Percentiles rank a stretch among this genome's conserved stretches.
These are phyloP conservation scores for Leptographium radiaticola DNA, from an alignment of 2,329 filamentous ascomycete species.

Conservation along the genomic window DNA sequence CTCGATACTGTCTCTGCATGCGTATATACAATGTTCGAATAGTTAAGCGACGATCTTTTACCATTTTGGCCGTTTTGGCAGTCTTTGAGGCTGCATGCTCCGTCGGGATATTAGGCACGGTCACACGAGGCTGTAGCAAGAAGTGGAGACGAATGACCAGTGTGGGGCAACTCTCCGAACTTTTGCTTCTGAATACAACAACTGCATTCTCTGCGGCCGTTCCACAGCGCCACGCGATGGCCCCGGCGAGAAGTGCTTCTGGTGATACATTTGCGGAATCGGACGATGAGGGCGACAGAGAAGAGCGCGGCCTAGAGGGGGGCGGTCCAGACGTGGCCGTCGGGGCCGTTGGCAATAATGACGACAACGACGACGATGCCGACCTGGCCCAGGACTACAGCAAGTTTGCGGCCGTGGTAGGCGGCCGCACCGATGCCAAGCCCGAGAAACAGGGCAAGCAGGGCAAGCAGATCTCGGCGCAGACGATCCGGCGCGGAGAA, in stretches of 20 bases:
- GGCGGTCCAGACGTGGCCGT: neutral
- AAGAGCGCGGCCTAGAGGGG: neutral
- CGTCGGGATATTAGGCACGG: neutral
- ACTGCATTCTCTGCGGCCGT: neutral
- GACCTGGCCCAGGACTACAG: conserved; percentile 72
- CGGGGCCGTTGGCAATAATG: conserved; percentile 5
- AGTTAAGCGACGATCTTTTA: too few relatives aligned
- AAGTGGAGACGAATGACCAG: neutral
- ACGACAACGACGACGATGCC: conserved; percentile 13
- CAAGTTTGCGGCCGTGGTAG: conserved; percentile 41
- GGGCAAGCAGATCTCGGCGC: conserved; percentile 31
- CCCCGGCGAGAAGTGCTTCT: too few relatives aligned
- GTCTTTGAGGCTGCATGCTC: neutral
- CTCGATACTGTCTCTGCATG: neutral
- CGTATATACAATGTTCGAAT: too few relatives aligned
- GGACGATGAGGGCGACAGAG: neutral
- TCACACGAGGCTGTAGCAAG: neutral
- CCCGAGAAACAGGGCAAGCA: conserved; percentile 7
- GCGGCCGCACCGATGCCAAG: too few relatives aligned
- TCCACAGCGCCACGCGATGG: neutral
- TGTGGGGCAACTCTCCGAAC: neutral
- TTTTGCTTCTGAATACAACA: neutral
- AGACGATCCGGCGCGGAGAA: conserved; percentile 77
- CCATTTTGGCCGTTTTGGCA: neutral
- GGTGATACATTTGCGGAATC: neutral